Base-by-base conservation (phyloP, 768 basidiomycete genomes). In the Lentinula lateritia region DNA sequence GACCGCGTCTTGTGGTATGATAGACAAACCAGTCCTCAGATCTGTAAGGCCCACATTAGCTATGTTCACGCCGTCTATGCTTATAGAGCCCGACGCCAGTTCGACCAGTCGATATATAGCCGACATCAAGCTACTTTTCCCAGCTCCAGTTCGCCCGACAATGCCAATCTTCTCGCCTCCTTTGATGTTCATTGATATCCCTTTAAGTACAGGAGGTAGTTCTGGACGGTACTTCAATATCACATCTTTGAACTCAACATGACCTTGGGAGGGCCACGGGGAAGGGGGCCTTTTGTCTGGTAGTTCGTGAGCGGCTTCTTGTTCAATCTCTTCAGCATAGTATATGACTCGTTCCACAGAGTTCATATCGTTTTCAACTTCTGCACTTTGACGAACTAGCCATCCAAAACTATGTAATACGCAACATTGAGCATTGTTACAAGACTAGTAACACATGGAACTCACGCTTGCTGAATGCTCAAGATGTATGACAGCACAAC, bases 361-460 rank as follows among this genome's bases (percentile, higher is more conserved):
- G 70, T 93, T 93, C 91, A 95, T 94, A 72, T 95, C 83, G 72
- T 97, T 96, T 72, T 96, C 93, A 10, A 95, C 88, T 70, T 95
- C 93, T 2, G 90, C 87, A 42, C 79, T 80, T 72, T 92, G 90
- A 8, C 89, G 84, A 45, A 90, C 83, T 72, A 91, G 80, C 86
- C 85, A 92, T 20, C 84, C 84, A 65, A 92, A 90, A 65, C 85
- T 88, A 62, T 20, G 53, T 23, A 35, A 53, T 36, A 60, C 13
- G 10, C 39, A 2, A 52, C 34, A 2, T 34, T 35, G 3, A 39
- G 57, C 3, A 50, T 46, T 28, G 48, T 20, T n/a, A 9, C 16
- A 7, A 38, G 8, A 6, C 23, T 20, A 9, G 38, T 18, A 28
- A 28, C 28, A 28, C 28, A 28, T 28, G 28, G 53, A 55, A 71